Evolutionary conservation across 148 eudicot genomes (phyloP).

Genomic region (Rhododendron ovatum): DNA sequence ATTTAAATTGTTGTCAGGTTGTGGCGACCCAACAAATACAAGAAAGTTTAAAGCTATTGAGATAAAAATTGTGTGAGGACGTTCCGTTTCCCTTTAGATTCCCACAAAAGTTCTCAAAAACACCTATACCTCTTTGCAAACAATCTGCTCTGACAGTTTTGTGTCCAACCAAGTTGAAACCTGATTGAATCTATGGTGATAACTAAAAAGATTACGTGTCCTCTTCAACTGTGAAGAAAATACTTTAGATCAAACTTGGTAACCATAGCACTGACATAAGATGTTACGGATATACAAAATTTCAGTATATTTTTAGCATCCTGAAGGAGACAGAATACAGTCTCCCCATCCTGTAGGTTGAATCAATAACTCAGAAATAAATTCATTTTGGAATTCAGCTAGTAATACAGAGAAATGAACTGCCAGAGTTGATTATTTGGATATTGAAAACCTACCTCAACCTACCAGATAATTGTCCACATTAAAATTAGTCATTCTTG

Average conservation of each 20-base stretch:
- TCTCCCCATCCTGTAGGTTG: not conserved
- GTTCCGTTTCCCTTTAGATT: not conserved
- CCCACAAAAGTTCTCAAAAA: not conserved
- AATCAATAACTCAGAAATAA: not conserved
- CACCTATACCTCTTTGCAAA: no score
- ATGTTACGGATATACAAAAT: not conserved
- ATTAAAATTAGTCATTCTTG: not conserved
- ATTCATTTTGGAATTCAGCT: not conserved
- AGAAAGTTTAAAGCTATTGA: not conserved
- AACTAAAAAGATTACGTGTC: not conserved
- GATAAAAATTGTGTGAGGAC: not conserved
- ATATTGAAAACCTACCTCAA: not conserved
- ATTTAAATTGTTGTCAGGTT: not conserved
- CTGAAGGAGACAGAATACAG: not conserved
- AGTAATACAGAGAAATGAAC: not conserved
- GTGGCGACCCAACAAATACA: not conserved
- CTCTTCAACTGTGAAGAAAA: not conserved
- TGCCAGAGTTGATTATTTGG: no score
- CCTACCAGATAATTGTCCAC: not conserved
- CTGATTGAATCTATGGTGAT: not conserved
- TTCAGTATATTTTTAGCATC: not conserved
- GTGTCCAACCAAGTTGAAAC: not conserved
- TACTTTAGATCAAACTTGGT: not conserved
- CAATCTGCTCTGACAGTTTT: not conserved
- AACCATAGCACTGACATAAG: not conserved